A percentile compares a stretch with the other conserved stretches of the same genome.
phyloP scores from a whole-genome alignment of 78 protist genomes.

The Emiliania huxleyi region DNA sequence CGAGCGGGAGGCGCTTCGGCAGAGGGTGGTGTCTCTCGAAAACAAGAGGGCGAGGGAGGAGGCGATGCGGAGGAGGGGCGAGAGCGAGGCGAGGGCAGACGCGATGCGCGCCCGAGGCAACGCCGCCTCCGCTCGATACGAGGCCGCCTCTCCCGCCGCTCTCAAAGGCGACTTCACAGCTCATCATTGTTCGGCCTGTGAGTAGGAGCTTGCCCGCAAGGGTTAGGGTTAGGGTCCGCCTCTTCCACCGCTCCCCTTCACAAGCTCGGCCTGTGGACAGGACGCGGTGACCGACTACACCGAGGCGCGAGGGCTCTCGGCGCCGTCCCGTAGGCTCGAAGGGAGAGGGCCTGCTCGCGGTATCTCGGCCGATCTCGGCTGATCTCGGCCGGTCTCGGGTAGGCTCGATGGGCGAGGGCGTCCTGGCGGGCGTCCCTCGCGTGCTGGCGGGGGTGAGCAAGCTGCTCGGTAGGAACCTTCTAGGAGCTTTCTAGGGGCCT shows the following conservation, averaged over 20 bases:
- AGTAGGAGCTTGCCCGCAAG: too few species aligned
- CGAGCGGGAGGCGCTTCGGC: not conserved
- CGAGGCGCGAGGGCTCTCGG: too few species aligned
- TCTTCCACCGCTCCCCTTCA: too few species aligned
- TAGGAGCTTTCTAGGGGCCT: too few species aligned
- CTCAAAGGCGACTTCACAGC: too few species aligned
- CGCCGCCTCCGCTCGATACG: not conserved
- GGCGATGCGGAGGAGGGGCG: not conserved
- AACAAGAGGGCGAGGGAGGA: not conserved
- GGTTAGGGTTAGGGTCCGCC: too few species aligned
- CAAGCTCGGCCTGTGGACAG: too few species aligned
- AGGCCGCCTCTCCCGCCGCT: too few species aligned
- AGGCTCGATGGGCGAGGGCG: conserved; percentile 41
- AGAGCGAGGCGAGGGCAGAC: not conserved
- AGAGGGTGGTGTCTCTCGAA: not conserved
- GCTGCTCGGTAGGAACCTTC: not conserved
- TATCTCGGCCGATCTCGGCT: too few species aligned
- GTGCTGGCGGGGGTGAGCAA: not conserved
- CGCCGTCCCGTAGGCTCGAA: too few species aligned
- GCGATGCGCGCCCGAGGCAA: not conserved
- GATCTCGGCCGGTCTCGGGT: too few species aligned
- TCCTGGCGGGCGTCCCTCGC: conserved; percentile 22
- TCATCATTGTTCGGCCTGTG: too few species aligned
- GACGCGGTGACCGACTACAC: not conserved
- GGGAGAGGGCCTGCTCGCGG: conserved; percentile 27